Base-by-base conservation (phyloP, 768 basidiomycete species). In the Melanogaster broomeanus region DNA sequence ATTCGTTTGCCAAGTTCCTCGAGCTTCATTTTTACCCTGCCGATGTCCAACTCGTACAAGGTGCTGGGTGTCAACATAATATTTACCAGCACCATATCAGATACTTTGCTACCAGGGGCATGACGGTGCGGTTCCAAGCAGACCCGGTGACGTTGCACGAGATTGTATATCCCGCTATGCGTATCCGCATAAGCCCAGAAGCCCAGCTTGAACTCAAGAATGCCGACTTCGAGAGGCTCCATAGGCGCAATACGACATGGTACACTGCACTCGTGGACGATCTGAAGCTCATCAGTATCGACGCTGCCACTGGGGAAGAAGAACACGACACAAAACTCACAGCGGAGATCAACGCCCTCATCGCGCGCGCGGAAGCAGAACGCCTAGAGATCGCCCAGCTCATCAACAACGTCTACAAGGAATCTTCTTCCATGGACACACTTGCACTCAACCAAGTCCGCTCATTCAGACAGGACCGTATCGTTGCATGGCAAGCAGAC, bases 21-120 rank as follows among this genome's bases (percentile, higher is more conserved):
- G 96, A 99, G 65, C 82, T 96, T 24, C 90, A 93, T 64, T 98
- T 98, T 69, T 97, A 98, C 70, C 94, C 93, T 27, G 83, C 92
- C 30, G 84, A 91, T 56, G 85, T 94, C 61, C 79, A 84, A 61
- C 75, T 92, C 42, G 84, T 92, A n/a, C 87, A 85, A 60, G 92
- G 90, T 9, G 91, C 93, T 28, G 87, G 87, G 4, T 98, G 97
- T 64, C 81, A 88, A 49, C 97, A 99, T 70, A 97, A 98, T 65
- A 90, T 94, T 51, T 96, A 93, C 63, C 84, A 87, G 53, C 86
- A 95, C 60, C 95, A 98, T 61, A 83, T 92, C 49, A 87, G 96
- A 45, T 98, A 90, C 68, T 97, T 98, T 65, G 87, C 88, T 5
- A 80, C 76, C 31, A 85, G 84, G 57, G 87, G 88, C 8, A 87